phyloP scores from a whole-genome alignment of 2,329 filamentous ascomycete species.

The Colletotrichum eleusines region DNA sequence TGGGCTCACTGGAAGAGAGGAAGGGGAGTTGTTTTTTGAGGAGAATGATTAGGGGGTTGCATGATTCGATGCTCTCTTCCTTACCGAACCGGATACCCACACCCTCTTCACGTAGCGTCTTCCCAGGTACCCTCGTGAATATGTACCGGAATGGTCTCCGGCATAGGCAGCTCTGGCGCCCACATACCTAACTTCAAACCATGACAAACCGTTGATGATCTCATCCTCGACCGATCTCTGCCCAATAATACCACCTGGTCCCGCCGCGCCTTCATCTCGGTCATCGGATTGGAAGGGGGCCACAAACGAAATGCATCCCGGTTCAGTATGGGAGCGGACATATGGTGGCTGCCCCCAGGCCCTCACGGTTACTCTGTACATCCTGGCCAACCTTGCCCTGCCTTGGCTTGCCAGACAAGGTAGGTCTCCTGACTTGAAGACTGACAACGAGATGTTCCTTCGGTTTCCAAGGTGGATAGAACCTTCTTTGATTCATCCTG shows the following conservation, averaged over 20 bases:
- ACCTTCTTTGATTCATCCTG: slow-evolving; percentile 9
- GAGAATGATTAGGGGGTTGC: background rate
- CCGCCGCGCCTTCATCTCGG: background rate
- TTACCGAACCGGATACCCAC: background rate
- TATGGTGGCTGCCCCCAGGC: background rate
- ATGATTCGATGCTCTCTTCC: background rate
- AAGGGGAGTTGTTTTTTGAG: background rate
- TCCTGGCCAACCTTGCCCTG: slow-evolving; percentile 22
- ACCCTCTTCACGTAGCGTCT: background rate
- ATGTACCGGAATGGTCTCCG: slow-evolving; percentile 9
- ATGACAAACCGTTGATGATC: slow-evolving; percentile 6
- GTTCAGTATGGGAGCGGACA: slow-evolving; percentile 17
- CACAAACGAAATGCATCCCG: slow-evolving; percentile 2
- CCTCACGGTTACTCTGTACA: slow-evolving; percentile 4
- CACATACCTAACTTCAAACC: slow-evolving; percentile 26
- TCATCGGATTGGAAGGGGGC: background rate
- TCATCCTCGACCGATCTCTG: slow-evolving; percentile 25
- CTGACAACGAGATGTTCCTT: background rate
- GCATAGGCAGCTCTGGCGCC: slow-evolving; percentile 22
- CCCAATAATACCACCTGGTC: slow-evolving; percentile 2
- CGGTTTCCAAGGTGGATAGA: background rate
- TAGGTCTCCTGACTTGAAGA: slow-evolving; percentile 33
- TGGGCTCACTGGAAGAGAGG: background rate
- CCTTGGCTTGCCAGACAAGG: slow-evolving; percentile 27
- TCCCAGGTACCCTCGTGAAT: slow-evolving; percentile 17